Conservation (phyloP, 2,329 filamentous ascomycete species). For the Teratosphaeria nubilosa region DNA sequence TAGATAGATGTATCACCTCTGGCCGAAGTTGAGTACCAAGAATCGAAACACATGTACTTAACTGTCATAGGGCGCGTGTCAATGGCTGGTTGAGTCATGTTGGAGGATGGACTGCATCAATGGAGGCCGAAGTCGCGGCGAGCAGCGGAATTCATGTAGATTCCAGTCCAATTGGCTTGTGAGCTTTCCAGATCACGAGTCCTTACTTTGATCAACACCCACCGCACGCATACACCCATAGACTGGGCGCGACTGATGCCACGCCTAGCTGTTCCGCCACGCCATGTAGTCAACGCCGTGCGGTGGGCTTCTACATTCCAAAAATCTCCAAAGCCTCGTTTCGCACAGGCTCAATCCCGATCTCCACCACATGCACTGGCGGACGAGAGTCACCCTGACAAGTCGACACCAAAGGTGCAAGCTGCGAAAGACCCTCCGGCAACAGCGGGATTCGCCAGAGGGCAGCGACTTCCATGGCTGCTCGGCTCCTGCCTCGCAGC, state of each 20-base stretch:
- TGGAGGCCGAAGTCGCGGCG: background rate
- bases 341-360: background rate
- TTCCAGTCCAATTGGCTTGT: background rate
- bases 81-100: background rate
- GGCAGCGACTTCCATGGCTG: constrained; percentile 7
- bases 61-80: background rate
- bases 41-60: background rate
- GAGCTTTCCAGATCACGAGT: background rate
- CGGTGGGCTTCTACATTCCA: constrained; percentile 2
- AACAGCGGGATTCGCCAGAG: background rate
- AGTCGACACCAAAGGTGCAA: background rate
- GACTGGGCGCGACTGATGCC: background rate
- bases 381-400: background rate
- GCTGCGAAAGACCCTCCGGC: background rate
- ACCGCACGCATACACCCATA: background rate
- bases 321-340: background rate
- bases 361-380: background rate
- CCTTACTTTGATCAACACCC: background rate
- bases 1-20: background rate
- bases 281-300: constrained; percentile 2
- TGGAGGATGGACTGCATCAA: background rate
- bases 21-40: background rate
- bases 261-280: background rate
- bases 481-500: constrained; percentile 26
- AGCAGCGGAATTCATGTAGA: background rate